Evolutionary conservation across 2,329 filamentous ascomycete genomes (phyloP).

Genomic region (Fusarium tupiense): DNA sequence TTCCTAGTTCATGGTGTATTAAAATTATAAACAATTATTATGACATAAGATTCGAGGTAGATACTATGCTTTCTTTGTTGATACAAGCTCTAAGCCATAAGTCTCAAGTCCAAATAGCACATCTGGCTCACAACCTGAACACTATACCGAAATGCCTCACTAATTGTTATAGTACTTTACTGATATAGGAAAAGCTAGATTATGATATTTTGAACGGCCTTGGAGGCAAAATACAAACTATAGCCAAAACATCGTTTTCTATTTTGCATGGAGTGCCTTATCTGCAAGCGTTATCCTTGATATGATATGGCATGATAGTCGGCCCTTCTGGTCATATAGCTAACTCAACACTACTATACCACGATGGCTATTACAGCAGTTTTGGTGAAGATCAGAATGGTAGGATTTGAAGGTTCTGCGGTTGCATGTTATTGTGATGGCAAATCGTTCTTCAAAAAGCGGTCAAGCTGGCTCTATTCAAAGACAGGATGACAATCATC

Average conservation of each 20-base stretch:
- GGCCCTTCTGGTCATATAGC: not conserved
- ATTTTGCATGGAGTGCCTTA: not conserved
- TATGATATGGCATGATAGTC: not conserved
- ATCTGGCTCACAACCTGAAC: not conserved
- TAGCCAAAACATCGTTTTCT: not conserved
- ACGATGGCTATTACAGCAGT: not conserved
- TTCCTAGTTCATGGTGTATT: fast-evolving
- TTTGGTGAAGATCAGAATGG: too few relatives aligned
- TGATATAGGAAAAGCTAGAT: not conserved
- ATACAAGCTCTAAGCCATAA: not conserved
- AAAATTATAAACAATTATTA: fast-evolving
- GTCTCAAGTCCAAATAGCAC: not conserved
- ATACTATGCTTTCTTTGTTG: fast-evolving
- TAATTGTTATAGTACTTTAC: fast-evolving
- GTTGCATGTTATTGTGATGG: not conserved
- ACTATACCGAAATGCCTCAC: not conserved
- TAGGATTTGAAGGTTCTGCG: fast-evolving
- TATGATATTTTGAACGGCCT: not conserved
- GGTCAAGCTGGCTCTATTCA: not conserved
- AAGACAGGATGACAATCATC: not conserved
- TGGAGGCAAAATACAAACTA: fast-evolving
- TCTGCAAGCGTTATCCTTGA: not conserved
- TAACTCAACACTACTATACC: not conserved
- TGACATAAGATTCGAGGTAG: fast-evolving
- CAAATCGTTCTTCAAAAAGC: too few relatives aligned